Evolutionary conservation across 352 stramenopile species (phyloP), one percentile per base, ranked within the genome.

Genomic region (Phytophthora pisi): DNA sequence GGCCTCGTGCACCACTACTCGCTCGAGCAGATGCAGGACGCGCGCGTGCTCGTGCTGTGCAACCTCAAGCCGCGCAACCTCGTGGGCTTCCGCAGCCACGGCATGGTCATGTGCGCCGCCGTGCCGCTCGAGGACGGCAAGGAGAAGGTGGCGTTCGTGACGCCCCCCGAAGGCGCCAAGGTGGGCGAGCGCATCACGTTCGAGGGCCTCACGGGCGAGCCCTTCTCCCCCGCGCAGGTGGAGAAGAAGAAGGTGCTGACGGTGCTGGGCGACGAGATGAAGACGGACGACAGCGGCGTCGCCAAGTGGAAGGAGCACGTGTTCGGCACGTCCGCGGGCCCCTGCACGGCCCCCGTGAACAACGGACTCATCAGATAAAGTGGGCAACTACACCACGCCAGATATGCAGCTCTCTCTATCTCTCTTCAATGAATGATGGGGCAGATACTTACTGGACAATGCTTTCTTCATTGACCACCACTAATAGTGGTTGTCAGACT

Each of bases 21-120:
- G 66, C 74, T 96, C 5, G 89, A 95, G 66, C 70, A 95, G 77
- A 96, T 96, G 89, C 84, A 93, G 72, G 78, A 83, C 72, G 83
- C 77, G 63, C 82, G 87, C 31, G 79, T 97, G 50, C 77, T 97
- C 30, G 89, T 97, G 68, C 74, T 97, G 45, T 97, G 90, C 73
- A 98, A 98, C 81, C 79, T 98, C 34, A 97, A 98, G 80, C 68
- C 87, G 43, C 84, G 89, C 49, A 96, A 96, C 74, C 81, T 98
- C 63, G 90, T 94, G 67, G 89, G 89, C 46, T 97, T 97, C 72
- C 90, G 88, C 49, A 97, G 89, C 65, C 90, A 97, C 72, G 91
- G 92, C 20, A 97, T 98, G 91, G 88, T 98, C 65, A 86, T 98
- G 74, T 97, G 90, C 65, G 91, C 90, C 6, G 89, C 81, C 31